Evolutionary conservation across 1,284 basidiomycete species (phyloP), one percentile per base, ranked within the genome.

Genomic region (Boletellus deceptivus): DNA sequence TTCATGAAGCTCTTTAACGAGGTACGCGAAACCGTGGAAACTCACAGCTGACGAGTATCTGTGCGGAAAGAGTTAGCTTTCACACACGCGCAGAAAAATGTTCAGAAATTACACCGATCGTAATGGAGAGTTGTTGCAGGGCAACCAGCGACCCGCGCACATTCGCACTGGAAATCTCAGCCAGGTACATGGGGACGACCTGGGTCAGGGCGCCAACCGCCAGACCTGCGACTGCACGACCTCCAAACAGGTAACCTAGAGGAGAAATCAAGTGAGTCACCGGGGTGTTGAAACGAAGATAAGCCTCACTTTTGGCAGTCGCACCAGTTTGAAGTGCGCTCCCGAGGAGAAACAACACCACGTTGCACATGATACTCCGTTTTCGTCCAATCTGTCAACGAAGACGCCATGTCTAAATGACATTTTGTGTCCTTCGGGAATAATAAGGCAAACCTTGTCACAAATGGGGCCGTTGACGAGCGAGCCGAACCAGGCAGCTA

Each of bases 161-260:
- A n/a, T 70, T 69, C 22, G 64, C 60, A 34, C 62, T 69, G 4
- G 69, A 71, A 22, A 71, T 65, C 48, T 69, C 67, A 35, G 68
- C 67, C 43, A 68, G 37, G 34, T 69, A 69, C 67, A 71, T 69
- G 17, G 69, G 69, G 13, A 70, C 54, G 35, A 69, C 68, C 16
- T 70, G 67, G 8, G 69, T 69, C 47, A 69, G 49, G 7, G 68
- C 61, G 41, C 67, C 67, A 3, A 69, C 58, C 6, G 67, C 53
- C 39, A 71, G 40, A 34, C 67, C 67, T 0, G 69, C 53, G n/a
- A 63, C 52, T 3, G 60, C 67, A 37, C 65, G 64, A 41, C 69
- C 69, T n/a, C 49, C 64, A 43, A 68, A 70, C 14, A 68, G 57
- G 44, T 67, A 59, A n/a, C 35, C 65, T 67, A 34, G 7, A 42